A percentile compares a stretch with the other conserved stretches of the same genome.
phyloP scores from a whole-genome alignment of 805 yeast genomes.

The Yarrowia sp. region DNA sequence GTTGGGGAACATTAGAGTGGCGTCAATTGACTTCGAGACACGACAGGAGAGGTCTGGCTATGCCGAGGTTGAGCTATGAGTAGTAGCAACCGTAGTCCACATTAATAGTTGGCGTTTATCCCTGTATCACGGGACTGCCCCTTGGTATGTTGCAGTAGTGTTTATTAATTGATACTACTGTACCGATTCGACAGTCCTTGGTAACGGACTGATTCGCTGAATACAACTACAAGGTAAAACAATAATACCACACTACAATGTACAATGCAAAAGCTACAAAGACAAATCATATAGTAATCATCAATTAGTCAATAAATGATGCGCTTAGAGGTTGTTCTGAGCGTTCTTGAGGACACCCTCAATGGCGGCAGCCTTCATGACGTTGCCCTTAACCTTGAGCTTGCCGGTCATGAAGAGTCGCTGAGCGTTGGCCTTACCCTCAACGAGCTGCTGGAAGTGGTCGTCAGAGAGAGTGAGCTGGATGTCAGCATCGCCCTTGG shows the following conservation, averaged over 20 bases:
- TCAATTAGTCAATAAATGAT: conserved; percentile 21
- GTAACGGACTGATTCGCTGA: too few relatives aligned
- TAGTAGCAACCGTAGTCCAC: too few relatives aligned
- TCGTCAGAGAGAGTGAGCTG: conserved; percentile 62
- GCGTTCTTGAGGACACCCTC: conserved; percentile 64
- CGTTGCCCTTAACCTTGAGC: conserved; percentile 83
- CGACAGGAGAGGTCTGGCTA: neutral
- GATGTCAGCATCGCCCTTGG: conserved; percentile 55
- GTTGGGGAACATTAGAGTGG: conserved; percentile 2
- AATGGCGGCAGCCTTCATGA: conserved; percentile 82
- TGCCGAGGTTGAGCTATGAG: neutral
- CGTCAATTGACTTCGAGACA: conserved; percentile 13
- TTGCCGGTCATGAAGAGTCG: conserved; percentile 80
- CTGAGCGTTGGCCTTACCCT: conserved; percentile 82
- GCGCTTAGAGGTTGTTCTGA: conserved; percentile 46
- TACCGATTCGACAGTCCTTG: too few relatives aligned
- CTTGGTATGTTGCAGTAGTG: too few relatives aligned
- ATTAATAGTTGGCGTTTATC: too few relatives aligned
- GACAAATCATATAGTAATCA: neutral
- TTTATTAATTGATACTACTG: too few relatives aligned
- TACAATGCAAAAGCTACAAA: neutral
- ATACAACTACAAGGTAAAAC: too few relatives aligned
- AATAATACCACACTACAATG: neutral
- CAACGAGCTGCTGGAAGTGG: conserved; percentile 66
- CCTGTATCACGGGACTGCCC: too few relatives aligned